Conservation (phyloP, 148 eudicot genomes). For the Agrostemma githago region DNA sequence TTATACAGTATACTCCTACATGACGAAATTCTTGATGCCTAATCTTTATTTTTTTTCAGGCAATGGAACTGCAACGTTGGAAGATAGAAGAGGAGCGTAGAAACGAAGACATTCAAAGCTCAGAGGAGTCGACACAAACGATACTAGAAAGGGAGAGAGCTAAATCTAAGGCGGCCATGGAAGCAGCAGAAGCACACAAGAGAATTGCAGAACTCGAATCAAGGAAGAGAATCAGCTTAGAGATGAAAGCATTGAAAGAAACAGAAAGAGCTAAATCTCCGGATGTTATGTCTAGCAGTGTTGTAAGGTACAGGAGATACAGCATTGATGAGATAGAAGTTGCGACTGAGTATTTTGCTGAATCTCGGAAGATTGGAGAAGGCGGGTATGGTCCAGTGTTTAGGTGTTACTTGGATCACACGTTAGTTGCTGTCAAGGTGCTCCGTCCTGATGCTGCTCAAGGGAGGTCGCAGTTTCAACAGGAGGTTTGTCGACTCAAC, state of each 20-base stretch:
- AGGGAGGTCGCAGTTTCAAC: conserved; percentile 87
- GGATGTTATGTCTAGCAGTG: conserved; percentile 21
- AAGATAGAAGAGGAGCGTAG: conserved; percentile 59
- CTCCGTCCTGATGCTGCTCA: conserved; percentile 97
- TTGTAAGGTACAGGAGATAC: conserved; percentile 55
- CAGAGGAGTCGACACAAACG: conserved; percentile 44
- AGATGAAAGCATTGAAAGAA: conserved; percentile 57
- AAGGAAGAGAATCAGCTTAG: conserved; percentile 49
- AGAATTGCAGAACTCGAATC: conserved; percentile 66
- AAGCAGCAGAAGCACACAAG: conserved; percentile 61
- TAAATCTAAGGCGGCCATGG: conserved; percentile 51
- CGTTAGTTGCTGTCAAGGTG: conserved; percentile 76
- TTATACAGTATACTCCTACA: too few relatives aligned
- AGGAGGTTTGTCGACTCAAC: conserved; percentile 48
- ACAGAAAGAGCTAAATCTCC: conserved; percentile 30
- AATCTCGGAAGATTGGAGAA: conserved; percentile 77
- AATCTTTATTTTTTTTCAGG: conserved; percentile 30
- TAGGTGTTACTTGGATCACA: conserved; percentile 65
- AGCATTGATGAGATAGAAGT: conserved; percentile 80
- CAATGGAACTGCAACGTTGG: conserved; percentile 71
- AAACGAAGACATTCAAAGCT: conserved; percentile 39
- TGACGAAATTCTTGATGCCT: background rate
- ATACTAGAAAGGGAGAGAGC: conserved; percentile 48
- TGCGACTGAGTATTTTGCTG: conserved; percentile 62
- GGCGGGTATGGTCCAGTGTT: conserved; percentile 97